These are phyloP conservation scores for Malassezia yamatoensis DNA, from an alignment of 1,284 basidiomycete genomes.

Conservation along the genomic window DNA sequence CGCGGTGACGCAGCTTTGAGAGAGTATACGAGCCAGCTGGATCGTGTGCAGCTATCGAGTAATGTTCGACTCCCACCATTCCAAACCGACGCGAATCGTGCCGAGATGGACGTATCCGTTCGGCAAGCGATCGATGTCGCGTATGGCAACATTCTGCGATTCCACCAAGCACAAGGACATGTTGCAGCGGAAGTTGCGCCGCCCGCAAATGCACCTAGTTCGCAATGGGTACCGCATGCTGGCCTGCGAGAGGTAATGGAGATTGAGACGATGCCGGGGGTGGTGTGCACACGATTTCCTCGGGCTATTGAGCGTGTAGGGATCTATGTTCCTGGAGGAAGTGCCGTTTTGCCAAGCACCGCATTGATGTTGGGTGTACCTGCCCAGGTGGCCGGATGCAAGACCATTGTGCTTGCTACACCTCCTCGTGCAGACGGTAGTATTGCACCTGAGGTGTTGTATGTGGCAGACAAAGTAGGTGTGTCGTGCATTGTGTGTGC, in stretches of 20 bases:
- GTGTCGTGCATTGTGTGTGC: slow-evolving; percentile 49
- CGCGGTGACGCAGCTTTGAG: slow-evolving; percentile 79
- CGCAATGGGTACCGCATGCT: not conserved
- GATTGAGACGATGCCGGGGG: slow-evolving; percentile 96
- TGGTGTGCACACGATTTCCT: slow-evolving; percentile 62
- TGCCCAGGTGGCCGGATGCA: slow-evolving; percentile 91
- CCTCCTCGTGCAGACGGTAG: slow-evolving; percentile 60
- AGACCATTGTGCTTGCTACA: slow-evolving; percentile 83
- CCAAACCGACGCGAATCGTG: slow-evolving; percentile 51
- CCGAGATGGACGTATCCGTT: slow-evolving; percentile 50
- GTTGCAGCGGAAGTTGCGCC: slow-evolving; percentile 1
- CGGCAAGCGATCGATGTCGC: slow-evolving; percentile 79
- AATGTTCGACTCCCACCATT: slow-evolving; percentile 37
- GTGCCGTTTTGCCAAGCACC: slow-evolving; percentile 88
- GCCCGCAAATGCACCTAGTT: slow-evolving; percentile 3
- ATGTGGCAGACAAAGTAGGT: slow-evolving; percentile 40
- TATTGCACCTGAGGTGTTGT: slow-evolving; percentile 45
- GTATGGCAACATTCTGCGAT: slow-evolving; percentile 69
- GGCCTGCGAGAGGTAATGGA: slow-evolving; percentile 52
- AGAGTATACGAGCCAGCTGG: slow-evolving; percentile 85
- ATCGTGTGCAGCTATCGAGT: slow-evolving; percentile 62
- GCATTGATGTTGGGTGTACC: slow-evolving; percentile 97
- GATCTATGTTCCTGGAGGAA: slow-evolving; percentile 93
- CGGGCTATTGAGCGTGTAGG: slow-evolving; percentile 89
- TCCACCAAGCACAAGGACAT: slow-evolving; percentile 46